Evolutionary conservation across 805 yeast genomes (phyloP), one percentile per base, ranked within the genome.

Genomic region (Pichia deserticola): DNA sequence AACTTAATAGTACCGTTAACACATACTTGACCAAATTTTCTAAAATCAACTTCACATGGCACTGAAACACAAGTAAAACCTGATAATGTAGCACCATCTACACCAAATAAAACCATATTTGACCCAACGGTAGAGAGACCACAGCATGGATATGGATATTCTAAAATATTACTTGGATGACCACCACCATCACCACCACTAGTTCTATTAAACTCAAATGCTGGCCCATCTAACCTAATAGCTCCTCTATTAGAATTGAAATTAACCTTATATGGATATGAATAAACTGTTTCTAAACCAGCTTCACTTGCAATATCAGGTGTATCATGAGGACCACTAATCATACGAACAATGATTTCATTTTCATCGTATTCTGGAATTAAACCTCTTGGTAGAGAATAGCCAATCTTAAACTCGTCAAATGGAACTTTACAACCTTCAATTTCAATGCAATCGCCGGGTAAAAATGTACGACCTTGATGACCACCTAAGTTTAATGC

Each of bases 1-100:
- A 63, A 63, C 12, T 42, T 42, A 13, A 63, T 47, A 12, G 47
- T 41, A 52, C 66, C 43, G 45, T 60, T 57, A 58, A 65, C 53
- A 52, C 62, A 60, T 56, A 60, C 55, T 52, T 60, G 57, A 55
- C 72, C 66, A 64, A 66, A 57, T 60, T 67, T 54, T 68, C 72
- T 47, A 60, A 58, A 55, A 62, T 66, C 67, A 15, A 51, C 56
- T 41, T 50, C 49, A 20, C 46, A 47, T 7, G 67, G 65, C 40
- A 59, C 59, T n/a, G 61, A 48, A 41, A 61, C 40, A 53, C 64
- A 60, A 9, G 55, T 47, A 47, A 63, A 63, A 7, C 67, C 67
- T 20, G 63, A 58, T 42, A 63, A 48, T 2, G 67, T 63, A n/a
- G 59, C 64, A 40, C 67, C 67, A 50, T 63, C 67, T 38, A 57